Evolutionary conservation across 352 stramenopile genomes (phyloP).

Genomic region (Phytophthora foliorum): DNA sequence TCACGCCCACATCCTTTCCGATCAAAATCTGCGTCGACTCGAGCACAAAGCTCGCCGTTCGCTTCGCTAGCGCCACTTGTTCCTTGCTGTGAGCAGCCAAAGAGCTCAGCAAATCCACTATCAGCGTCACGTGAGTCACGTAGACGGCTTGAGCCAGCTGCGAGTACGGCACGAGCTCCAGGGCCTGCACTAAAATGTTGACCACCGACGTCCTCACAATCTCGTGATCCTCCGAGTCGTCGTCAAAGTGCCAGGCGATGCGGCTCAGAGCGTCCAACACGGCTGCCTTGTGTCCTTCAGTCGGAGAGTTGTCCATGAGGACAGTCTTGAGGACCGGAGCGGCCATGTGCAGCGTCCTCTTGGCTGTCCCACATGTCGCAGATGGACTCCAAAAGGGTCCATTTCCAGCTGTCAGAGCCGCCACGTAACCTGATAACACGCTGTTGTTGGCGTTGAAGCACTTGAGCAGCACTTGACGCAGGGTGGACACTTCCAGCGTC

Average conservation of each 20-base stretch:
- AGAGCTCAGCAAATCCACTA: slow-evolving; percentile 52
- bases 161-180: slow-evolving; percentile 44
- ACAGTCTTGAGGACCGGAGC: slow-evolving; percentile 44
- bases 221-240: background rate
- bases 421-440: slow-evolving; percentile 51
- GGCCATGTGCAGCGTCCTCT: slow-evolving; percentile 34
- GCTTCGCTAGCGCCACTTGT: slow-evolving; percentile 12
- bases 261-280: slow-evolving; percentile 52
- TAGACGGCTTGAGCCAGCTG: slow-evolving; percentile 37
- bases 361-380: background rate
- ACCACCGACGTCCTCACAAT: slow-evolving; percentile 14
- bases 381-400: slow-evolving; percentile 7
- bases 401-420: slow-evolving; percentile 37
- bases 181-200: slow-evolving; percentile 42
- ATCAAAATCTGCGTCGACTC: slow-evolving; percentile 42
- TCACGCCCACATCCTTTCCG: slow-evolving; percentile 36
- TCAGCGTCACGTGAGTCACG: slow-evolving; percentile 43
- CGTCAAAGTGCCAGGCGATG: slow-evolving; percentile 55
- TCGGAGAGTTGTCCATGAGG: slow-evolving; percentile 38
- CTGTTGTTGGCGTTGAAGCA: slow-evolving; percentile 53
- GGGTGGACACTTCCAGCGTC: slow-evolving; percentile 15
- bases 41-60: slow-evolving; percentile 28
- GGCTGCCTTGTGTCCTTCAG: slow-evolving; percentile 34
- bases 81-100: slow-evolving; percentile 12
- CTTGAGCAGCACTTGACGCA: slow-evolving; percentile 35